Evolutionary conservation across 164 flowering plant species (phyloP), one percentile per base, ranked within the genome.

Genomic region (Sedum album): DNA sequence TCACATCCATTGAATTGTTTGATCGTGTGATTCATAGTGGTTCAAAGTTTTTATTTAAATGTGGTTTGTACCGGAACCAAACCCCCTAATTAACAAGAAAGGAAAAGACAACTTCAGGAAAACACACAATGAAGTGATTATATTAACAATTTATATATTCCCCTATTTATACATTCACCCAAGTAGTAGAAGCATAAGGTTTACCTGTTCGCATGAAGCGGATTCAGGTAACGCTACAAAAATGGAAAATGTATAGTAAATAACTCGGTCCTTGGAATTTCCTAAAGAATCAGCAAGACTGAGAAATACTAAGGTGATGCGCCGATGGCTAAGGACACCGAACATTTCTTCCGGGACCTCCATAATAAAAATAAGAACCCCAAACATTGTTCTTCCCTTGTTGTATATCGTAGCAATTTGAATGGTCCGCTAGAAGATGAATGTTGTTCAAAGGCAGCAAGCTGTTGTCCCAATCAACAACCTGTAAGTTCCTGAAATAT

Each of bases 341-440:
- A 17, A 68, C 71, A 68, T 68, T 68, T 55, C 65, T 68, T 25
- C 74, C 74, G 2, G 74, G 71, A 7, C 74, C 74, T 46, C 74
- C 74, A 68, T 44, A 72, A n/a, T 67, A 72, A 36, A 72, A 67
- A 28, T 72, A 63, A 33, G 14, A 63, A 18, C 74, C 74, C 71
- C 67, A 62, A 30, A 21, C 65, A 33, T 35, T 46, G 10, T 28
- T 57, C 10, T 21, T 44, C 21, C 60, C 49, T 20, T 13, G n/a
- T 36, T 41, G 20, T 25, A 71, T 53, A 44, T 67, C 49, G 5
- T 72, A 72, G 39, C 74, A 72, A 25, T 62, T 48, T 14, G 67
- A 26, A 48, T 63, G 49, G 30, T 68, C 70, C 1, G 67, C 67
- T 21, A 44, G 10, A 8, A 68, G 9, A 5, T 31, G 30, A 21